Evolutionary conservation across 768 basidiomycete genomes (phyloP), one percentile per base, ranked within the genome.

Genomic region (Kwoniella bestiolae): DNA sequence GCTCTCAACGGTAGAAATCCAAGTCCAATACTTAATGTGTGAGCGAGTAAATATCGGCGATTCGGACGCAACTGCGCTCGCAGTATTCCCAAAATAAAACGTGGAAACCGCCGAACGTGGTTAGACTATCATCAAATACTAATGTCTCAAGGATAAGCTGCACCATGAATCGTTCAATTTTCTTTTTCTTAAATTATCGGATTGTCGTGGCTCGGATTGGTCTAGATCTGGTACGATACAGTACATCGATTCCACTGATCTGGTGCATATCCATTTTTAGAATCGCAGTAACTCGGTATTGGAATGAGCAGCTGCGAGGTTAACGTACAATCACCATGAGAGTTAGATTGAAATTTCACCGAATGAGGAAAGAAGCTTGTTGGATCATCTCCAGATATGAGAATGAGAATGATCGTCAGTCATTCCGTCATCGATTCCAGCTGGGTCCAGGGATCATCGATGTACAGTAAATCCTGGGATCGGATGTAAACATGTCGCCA

Each of bases 61-160:
- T 41, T 41, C 38, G n/a, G n/a, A n/a, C n/a, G n/a, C 14, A 26
- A 28, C 21, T 51, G 14, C 50, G 50, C 23, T 25, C 12, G n/a
- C n/a, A n/a, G n/a, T n/a, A n/a, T n/a, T n/a, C n/a, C n/a, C n/a
- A n/a, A n/a, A n/a, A n/a, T 26, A 23, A 28, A 26, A 52, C 31
- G 52, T 55, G 52, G 52, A 55, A 14, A 6, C 34, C 31, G 31
- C 52, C 52, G 52, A 32, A 55, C 9, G 5, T 34, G 32, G 52
- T 55, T 55, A 55, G 52, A 55, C 32, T 34, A 26, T 51, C 4
- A 28, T 8, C 14, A 6, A 16, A 21, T 2, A 55, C 16, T 26
- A 26, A 34, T 55, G 32, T 55, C 52, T 55, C 32, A 55, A 34
- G 52, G 34, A 55, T 55, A 32, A 55, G 52, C 52, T 55, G n/a